Base-by-base conservation (phyloP, 495 filamentous ascomycete species). In the Astrothelium subdiscretum region DNA sequence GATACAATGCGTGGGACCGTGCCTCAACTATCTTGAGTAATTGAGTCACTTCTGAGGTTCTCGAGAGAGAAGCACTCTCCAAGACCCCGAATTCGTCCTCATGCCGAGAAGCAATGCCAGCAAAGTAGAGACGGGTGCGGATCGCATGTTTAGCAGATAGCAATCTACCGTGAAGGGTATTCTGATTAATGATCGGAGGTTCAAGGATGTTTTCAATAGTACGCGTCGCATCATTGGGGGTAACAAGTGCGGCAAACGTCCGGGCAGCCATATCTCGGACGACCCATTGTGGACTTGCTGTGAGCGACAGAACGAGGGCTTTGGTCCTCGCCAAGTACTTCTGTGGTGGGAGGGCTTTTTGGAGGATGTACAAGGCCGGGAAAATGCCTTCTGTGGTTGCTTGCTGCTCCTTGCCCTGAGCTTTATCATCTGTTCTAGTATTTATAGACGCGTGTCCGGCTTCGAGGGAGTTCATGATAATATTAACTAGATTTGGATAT, bases 221-320 rank as follows among this genome's bases (percentile, higher is more conserved):
- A 2, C 69, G 61, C 2, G 80, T 72, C 5, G 73, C 62, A 18
- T 77, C 71, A 3, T 83, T 71, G 40, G 8, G 2, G 61, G 59
- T 12, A 61, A 63, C 31, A 51, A n/a, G 82, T 83, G 59, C 84
- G 84, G 63, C 89, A 79, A 10, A 68, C 20, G 92, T 88, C 43
- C 88, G 82, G 4, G 92, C 91, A 15, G 92, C 89, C 64, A 96
- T 91, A 69, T 96, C 91, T 60, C 94, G 81, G 24, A 97, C 85
- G 67, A 89, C 85, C 94, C 92, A 97, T 18, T 91, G 79, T 1
- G 80, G 79, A 65, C 87, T 92, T n/a, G 79, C 81, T 31, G 92
- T 76, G 40, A 89, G 83, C 40, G 70, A 68, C 11, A 73, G 67
- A 31, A 91, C 79, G 24, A 76, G 73, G 40, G 67, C 66, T 58